Evolutionary conservation across 2,329 filamentous ascomycete genomes (phyloP).

Genomic region (Xylariales sp.): DNA sequence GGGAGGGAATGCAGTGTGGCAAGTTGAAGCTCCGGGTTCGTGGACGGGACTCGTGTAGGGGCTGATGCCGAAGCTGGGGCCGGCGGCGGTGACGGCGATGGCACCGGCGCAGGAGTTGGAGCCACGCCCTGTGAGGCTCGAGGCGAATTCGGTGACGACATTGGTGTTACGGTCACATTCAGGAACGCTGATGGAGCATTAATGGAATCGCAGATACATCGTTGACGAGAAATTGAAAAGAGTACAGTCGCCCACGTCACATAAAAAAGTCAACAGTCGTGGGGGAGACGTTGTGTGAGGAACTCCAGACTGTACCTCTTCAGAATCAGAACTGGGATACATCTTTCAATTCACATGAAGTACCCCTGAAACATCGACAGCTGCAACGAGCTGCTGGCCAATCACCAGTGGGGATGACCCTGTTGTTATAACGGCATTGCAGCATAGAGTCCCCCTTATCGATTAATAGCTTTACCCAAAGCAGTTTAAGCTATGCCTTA

Average conservation of each 20-base stretch:
- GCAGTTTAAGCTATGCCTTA: slow-evolving; percentile 13
- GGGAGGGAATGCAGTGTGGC: slow-evolving; percentile 89
- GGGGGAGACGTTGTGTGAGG: slow-evolving; percentile 17
- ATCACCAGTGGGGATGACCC: slow-evolving; percentile 1
- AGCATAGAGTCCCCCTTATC: slow-evolving; percentile 8
- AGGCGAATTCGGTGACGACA: slow-evolving; percentile 49
- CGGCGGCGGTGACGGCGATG: slow-evolving; percentile 48
- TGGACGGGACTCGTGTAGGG: slow-evolving; percentile 47
- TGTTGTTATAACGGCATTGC: background rate
- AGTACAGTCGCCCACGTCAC: background rate
- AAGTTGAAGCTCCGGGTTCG: slow-evolving; percentile 85
- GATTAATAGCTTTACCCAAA: slow-evolving; percentile 9
- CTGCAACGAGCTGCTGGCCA: slow-evolving; percentile 24
- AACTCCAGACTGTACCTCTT: slow-evolving; percentile 15
- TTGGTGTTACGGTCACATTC: slow-evolving; percentile 36
- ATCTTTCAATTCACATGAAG: slow-evolving; percentile 24
- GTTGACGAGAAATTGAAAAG: background rate
- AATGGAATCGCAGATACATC: slow-evolving; percentile 24
- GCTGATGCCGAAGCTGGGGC: slow-evolving; percentile 48
- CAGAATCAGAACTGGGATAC: slow-evolving; percentile 6
- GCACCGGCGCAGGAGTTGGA: slow-evolving; percentile 45
- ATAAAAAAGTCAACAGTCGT: background rate
- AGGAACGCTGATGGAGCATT: slow-evolving; percentile 21
- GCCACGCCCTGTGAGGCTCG: slow-evolving; percentile 50
- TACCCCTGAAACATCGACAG: slow-evolving; percentile 32